Evolutionary conservation across 176 grass and related monocot genomes (phyloP), one percentile per base, ranked within the genome.

Genomic region (Pontederia paniculata): DNA sequence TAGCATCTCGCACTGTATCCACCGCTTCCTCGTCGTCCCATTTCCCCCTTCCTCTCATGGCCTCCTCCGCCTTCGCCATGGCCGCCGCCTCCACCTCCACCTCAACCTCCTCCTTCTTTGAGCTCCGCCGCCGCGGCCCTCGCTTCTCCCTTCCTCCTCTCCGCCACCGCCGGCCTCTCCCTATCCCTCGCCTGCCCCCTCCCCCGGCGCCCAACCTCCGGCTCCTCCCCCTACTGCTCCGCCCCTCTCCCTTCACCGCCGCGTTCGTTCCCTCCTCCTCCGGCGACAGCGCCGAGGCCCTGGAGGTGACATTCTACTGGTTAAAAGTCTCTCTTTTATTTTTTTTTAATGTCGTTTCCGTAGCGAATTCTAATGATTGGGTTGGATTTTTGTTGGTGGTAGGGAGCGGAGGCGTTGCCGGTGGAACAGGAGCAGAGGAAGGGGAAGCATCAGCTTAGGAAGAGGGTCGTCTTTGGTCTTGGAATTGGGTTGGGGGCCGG

Each of bases 401-500:
- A 63, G 44, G 43, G 60, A 16, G 60, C 15, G 44, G 60, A 63
- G 60, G 20, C 44, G 12, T 17, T 63, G 44, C 7, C 47, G 5
- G 17, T 63, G 44, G 20, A 65, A 41, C 55, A 68, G 55, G 42
- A 74, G 55, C 14, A 60, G 19, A 65, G 46, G 20, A 71, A 73
- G 52, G 25, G 43, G 77, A 10, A 46, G 16, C 23, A 62, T 54
- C 68, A 96, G 56, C 76, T 86, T 4, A 80, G 65, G 63, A 83
- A 86, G 70, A 70, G 90, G 56, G 70, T 96, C 50, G 0, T 89
- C 2, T 81, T 96, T 31, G 85, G 90, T 9, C 47, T 96, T 50
- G 90, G 76, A 62, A 89, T 96, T 52, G 90, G 85, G n/a, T 68
- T 89, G 31, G 78, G 76, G 21, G 82, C 90, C 1, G 90, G 82